Percentiles rank a stretch among this genome's conserved stretches.
These are phyloP conservation scores for Exophiala sp. DNA, from an alignment of 2,329 filamentous ascomycete genomes.

Conservation along the genomic window DNA sequence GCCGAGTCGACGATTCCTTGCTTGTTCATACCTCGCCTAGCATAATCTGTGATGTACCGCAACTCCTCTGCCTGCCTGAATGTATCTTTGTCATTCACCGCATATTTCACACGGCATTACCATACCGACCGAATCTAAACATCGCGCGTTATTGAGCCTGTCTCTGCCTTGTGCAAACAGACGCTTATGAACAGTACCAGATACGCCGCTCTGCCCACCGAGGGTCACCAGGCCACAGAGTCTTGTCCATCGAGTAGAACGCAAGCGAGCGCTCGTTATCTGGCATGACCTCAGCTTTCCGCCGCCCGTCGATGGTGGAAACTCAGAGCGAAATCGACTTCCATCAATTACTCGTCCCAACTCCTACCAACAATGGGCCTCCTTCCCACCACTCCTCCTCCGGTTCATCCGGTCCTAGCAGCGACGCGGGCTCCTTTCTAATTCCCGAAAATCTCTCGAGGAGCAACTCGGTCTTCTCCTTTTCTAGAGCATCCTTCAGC, in stretches of 20 bases:
- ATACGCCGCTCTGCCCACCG: slow-evolving; percentile 1
- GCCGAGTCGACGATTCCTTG: no score
- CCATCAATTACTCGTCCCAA: slow-evolving; percentile 29
- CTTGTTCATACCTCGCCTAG: no score
- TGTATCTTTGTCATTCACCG: no score
- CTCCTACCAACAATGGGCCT: slow-evolving; percentile 22
- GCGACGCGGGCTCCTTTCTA: slow-evolving; percentile 41
- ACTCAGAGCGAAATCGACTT: slow-evolving; percentile 28
- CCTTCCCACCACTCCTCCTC: slow-evolving; percentile 21
- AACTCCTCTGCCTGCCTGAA: no score
- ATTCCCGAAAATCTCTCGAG: slow-evolving; percentile 52
- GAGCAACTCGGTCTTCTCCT: slow-evolving; percentile 85
- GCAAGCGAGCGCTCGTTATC: slow-evolving; percentile 4
- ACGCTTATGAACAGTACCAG: slow-evolving; percentile 15
- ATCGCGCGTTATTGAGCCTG: no score
- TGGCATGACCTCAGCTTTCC: slow-evolving; percentile 25
- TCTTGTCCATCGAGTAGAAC: slow-evolving; percentile 7
- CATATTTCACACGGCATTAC: no score
- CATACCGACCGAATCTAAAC: no score
- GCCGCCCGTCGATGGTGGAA: slow-evolving; percentile 27
- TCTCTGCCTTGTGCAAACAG: background rate
- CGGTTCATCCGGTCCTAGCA: slow-evolving; percentile 24
- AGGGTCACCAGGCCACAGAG: slow-evolving; percentile 9
- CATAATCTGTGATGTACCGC: no score
- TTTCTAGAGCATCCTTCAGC: slow-evolving; percentile 87